These are phyloP conservation scores for Yarrowia sp. DNA, from an alignment of 805 yeast species.

Conservation along the genomic window DNA sequence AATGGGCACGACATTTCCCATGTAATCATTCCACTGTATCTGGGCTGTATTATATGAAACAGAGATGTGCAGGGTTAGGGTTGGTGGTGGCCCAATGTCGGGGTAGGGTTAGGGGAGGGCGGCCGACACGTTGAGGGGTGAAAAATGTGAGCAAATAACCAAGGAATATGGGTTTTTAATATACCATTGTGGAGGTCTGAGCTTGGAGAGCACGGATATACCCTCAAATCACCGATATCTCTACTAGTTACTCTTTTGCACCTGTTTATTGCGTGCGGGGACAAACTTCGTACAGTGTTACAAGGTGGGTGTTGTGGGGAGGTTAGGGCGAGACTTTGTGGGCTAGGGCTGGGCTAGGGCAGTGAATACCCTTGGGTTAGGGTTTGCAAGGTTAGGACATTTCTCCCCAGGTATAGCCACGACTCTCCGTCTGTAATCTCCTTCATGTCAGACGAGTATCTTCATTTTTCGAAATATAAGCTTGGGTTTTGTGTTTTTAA, in stretches of 20 bases:
- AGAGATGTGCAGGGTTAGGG: neutral
- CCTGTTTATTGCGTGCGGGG: neutral
- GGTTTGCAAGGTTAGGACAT: too few species aligned
- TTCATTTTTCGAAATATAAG: neutral
- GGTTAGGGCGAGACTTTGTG: neutral
- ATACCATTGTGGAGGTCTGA: neutral
- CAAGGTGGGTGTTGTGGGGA: neutral
- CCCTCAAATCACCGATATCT: neutral
- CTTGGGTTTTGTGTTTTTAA: neutral
- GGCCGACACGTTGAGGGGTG: too few species aligned
- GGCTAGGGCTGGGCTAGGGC: neutral
- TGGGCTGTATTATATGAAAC: slow-evolving; percentile 11
- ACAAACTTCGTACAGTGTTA: slow-evolving; percentile 13
- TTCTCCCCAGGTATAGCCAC: too few species aligned
- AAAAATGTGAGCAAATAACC: too few species aligned
- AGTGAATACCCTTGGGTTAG: neutral
- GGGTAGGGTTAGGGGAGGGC: neutral
- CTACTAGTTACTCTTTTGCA: neutral
- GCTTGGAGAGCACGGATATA: neutral
- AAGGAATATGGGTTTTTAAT: neutral
- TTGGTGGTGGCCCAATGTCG: neutral
- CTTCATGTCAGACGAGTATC: neutral
- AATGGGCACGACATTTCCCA: too few species aligned
- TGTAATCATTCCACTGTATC: too few species aligned
- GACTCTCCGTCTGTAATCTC: too few species aligned